Percentiles rank a stretch among this genome's conserved stretches.
Conservation (phyloP, 306 rosid species). For the Macrotyloma uniflorum region DNA sequence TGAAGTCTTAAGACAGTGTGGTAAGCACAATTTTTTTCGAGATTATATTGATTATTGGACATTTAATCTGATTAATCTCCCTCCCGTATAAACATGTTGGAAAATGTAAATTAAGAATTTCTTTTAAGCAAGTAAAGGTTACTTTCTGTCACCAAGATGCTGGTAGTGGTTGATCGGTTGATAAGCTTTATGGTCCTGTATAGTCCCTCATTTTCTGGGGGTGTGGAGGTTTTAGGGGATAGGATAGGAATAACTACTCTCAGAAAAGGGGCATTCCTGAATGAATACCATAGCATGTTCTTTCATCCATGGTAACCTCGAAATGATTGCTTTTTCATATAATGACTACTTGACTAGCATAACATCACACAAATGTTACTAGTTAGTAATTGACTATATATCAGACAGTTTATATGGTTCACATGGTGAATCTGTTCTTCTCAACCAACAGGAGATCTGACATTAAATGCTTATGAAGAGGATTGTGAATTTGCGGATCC, state of each 20-base stretch:
- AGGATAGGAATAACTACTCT: neutral
- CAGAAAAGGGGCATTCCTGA: neutral
- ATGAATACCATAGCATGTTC: neutral
- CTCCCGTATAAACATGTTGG: neutral
- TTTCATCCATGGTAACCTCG: constrained; percentile 4
- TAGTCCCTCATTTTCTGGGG: too few relatives aligned
- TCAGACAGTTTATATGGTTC: constrained; percentile 7
- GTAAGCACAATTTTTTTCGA: neutral
- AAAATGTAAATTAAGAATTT: neutral
- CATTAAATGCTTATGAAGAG: constrained; percentile 86
- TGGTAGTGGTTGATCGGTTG: neutral
- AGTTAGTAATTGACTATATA: constrained; percentile 7
- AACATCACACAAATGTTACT: neutral
- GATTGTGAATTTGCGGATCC: constrained; percentile 96
- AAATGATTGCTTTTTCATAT: constrained; percentile 12
- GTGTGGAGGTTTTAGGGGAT: neutral
- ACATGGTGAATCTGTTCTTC: constrained; percentile 1
- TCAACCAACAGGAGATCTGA: constrained; percentile 69
- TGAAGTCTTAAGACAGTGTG: neutral
- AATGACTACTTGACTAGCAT: neutral
- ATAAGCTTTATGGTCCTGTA: neutral
- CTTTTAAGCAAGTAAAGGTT: too few relatives aligned
- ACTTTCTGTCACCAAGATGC: too few relatives aligned
- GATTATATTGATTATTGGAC: neutral
- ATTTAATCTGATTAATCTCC: neutral